A percentile compares a stretch with the other conserved stretches of the same genome.
Conservation (phyloP, 2,329 filamentous ascomycete genomes). For the Ophiostoma australiae region DNA sequence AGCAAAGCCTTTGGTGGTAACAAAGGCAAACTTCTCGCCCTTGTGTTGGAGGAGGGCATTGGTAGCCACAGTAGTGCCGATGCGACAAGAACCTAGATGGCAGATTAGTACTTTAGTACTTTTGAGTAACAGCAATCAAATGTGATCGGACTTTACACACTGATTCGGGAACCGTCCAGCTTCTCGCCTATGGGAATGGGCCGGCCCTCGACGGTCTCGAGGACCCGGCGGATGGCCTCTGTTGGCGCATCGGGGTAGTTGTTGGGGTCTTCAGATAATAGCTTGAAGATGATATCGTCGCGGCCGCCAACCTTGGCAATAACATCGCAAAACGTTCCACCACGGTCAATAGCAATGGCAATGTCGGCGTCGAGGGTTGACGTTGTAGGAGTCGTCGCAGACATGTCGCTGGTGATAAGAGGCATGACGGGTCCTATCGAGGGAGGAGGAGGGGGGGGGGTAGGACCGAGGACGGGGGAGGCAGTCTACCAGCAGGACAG, state of each 20-base stretch:
- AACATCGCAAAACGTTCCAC: slow-evolving; percentile 29
- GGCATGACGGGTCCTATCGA: slow-evolving; percentile 3
- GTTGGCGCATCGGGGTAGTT: slow-evolving; percentile 66
- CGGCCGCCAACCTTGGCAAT: slow-evolving; percentile 33
- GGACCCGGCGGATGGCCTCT: slow-evolving; percentile 58
- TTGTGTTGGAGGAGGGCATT: slow-evolving; percentile 88
- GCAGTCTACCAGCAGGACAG: neutral
- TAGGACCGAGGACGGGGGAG: neutral
- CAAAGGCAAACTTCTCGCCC: slow-evolving; percentile 82
- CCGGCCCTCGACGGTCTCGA: slow-evolving; percentile 37
- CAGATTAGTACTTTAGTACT: neutral
- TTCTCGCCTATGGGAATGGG: slow-evolving; percentile 57
- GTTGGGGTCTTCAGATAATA: slow-evolving; percentile 61
- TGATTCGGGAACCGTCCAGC: slow-evolving; percentile 33
- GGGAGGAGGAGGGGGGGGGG: neutral
- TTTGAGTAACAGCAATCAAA: neutral
- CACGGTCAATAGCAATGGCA: slow-evolving; percentile 23
- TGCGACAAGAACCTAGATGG: slow-evolving; percentile 46
- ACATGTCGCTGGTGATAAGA: slow-evolving; percentile 11
- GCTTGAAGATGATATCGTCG: slow-evolving; percentile 47
- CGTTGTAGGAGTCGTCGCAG: neutral
- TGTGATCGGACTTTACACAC: neutral
- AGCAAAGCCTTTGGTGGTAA: slow-evolving; percentile 77
- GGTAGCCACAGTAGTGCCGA: slow-evolving; percentile 93
- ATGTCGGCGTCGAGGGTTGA: neutral